Evolutionary conservation across 2,329 filamentous ascomycete genomes (phyloP), one percentile per base, ranked within the genome.

Genomic region (Xylaria sp.): DNA sequence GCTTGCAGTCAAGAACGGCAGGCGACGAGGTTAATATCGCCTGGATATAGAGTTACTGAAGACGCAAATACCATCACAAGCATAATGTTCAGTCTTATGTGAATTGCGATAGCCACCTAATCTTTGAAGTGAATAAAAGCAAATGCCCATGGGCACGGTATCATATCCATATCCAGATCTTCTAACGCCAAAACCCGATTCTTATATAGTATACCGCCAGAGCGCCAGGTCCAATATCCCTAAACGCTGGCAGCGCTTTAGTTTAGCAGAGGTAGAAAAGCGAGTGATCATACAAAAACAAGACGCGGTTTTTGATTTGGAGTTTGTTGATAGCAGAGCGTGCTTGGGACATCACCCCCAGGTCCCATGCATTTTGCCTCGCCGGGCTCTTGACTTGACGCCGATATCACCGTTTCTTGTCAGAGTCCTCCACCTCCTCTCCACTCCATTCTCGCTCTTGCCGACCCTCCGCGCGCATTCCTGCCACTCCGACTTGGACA

Each of bases 401-500:
- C 88, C 88, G 25, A 91, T 82, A 32, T 90, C 87, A 62, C 88
- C 88, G 68, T 82, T 82, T 51, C 83, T 78, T 78, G 91, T 84
- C 42, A 92, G 80, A 65, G 85, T 89, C 82, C 87, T 89, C 90
- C 90, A 92, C 73, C 90, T 81, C 60, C 85, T 82, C 50, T 85
- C 86, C 54, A 90, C 82, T 68, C 84, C 86, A 66, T 84, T 81
- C 60, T 86, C 82, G 78, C 90, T 88, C 74, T 86, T 88, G 69
- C 89, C 89, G 8, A 91, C 81, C 72, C 83, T 88, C 68, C 88
- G 83, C 51, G 89, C 89, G 77, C 89, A 91, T 76, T 91, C 89
- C 68, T 90, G 87, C 89, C 89, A 91, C 66, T 91, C 88, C 60
- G 84, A 83, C 79, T 88, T 90, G 73, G 85, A 86, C 25, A 92